Base-by-base conservation (phyloP, 345 rosid genomes). In the Bruguiera parviflora region DNA sequence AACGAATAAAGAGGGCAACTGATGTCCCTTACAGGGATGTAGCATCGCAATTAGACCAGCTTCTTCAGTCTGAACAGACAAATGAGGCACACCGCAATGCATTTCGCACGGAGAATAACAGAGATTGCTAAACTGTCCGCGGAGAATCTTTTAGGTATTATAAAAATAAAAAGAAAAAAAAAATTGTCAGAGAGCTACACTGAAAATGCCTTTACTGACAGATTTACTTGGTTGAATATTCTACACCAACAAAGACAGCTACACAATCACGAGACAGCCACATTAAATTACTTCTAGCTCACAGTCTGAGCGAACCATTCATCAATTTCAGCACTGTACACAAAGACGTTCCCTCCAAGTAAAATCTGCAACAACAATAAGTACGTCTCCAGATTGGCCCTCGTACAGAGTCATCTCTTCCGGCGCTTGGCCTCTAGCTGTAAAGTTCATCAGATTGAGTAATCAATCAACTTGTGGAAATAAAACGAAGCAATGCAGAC, bases 361-460 rank as follows among this genome's bases (percentile, higher is more conserved):
- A 66, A 70, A 73, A 15, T 57, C 73, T 58, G 61, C 76, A 64
- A 49, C 60, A 62, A 11, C 59, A n/a, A 65, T 62, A 58, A 8
- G 15, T 37, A 49, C 13, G 59, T 47, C 59, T 69, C 28, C 6
- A 10, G 11, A 13, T 49, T 13, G 53, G 22, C 67, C 82, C 58
- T 56, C 8, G 19, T 27, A 55, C 24, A 53, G 58, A 39, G 61
- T 79, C 75, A 88, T 75, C 89, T 79, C 83, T 86, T 88, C 71
- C 82, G 82, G 0, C 93, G 85, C 82, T 86, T 88, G 62, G 86
- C 37, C 18, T 88, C 90, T 75, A 86, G 82, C 90, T 88, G 88
- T 24, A 72, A 74, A 66, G 53, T 61, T 72, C 53, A 67, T 21
- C 18, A 51, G 6, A 19, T 31, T 63, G n/a, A 33, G 39, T 27